Base-by-base conservation (phyloP, 495 filamentous ascomycete genomes). In the Talaromyces proteolyticus region DNA sequence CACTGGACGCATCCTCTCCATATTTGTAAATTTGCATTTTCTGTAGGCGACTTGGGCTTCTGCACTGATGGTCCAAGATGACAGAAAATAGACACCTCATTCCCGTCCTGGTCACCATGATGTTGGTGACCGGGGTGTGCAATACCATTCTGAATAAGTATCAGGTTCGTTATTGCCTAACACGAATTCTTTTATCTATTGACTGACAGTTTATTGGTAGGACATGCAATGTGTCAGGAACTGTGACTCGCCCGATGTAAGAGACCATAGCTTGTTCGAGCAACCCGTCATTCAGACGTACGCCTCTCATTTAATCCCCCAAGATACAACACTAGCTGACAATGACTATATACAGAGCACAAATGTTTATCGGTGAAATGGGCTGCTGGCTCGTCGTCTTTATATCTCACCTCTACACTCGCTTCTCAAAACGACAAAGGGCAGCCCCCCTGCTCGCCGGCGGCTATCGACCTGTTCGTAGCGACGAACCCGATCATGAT, bases 81-180 rank as follows among this genome's bases (percentile, higher is more conserved):
- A 34, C 29, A 80, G 73, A 66, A 37, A 70, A 60, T 49, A 80
- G 77, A 58, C 80, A 82, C 7, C 54, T 86, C 24, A 81, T 95
- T 55, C 89, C 89, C 5, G 78, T 95, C 56, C 75, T 95, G 53
- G 87, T 96, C 60, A 84, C 76, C 52, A 93, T 95, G 88, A 95
- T 96, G 91, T 75, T 96, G 60, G 59, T 84, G 59, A 88, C 86
- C 23, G 93, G 93, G 37, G 91, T 96, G 43, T 95, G 90, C 76
- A 98, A 98, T 61, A 98, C 93, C 2, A 82, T 98, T 49, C 75
- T 98, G 58, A 95, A 93, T 56, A 98, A 98, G 57, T 96, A 91
- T 57, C 93, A 98, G 69, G 90, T 90, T 61, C 29, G 67, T 59
- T 11, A 24, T 22, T 34, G 6, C 21, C 44, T 47, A 12, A 4